phyloP scores from a whole-genome alignment of 2,329 filamentous ascomycete genomes.

The Tolypocladium nubicola region DNA sequence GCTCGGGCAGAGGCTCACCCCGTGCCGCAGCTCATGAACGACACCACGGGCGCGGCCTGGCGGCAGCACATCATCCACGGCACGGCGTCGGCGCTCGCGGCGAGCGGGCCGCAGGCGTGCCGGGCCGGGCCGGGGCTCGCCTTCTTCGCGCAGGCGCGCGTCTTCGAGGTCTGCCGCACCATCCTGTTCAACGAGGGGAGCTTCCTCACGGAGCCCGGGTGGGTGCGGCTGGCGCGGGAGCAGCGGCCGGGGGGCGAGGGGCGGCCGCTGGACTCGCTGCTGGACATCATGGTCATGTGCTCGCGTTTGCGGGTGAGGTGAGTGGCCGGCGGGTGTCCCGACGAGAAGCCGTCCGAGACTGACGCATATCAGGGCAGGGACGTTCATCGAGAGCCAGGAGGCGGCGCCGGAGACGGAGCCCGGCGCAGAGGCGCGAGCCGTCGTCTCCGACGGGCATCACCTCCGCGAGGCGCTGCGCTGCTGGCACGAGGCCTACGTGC shows the following conservation, averaged over 20 bases:
- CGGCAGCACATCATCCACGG: conserved; percentile 4
- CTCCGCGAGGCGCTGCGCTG: background rate
- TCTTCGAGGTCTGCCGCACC: conserved; percentile 20
- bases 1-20: background rate
- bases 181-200: conserved; percentile 16
- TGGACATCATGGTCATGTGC: conserved; percentile 20
- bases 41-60: conserved; percentile 3
- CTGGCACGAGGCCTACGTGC: background rate
- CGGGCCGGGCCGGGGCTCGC: background rate
- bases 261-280: conserved; percentile 11
- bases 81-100: conserved; percentile 1
- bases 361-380: background rate
- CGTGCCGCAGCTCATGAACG: conserved; percentile 1
- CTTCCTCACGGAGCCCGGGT: conserved; percentile 8
- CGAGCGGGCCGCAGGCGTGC: conserved; percentile 2
- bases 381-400: background rate
- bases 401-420: background rate
- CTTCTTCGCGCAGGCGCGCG: conserved; percentile 9
- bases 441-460: background rate
- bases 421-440: background rate
- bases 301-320: conserved; percentile 20
- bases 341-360: background rate
- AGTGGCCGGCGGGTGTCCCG: background rate
- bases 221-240: conserved; percentile 9
- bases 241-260: background rate